Evolutionary conservation across 768 basidiomycete genomes (phyloP), one percentile per base, ranked within the genome.

Genomic region (Mrakia frigida): DNA sequence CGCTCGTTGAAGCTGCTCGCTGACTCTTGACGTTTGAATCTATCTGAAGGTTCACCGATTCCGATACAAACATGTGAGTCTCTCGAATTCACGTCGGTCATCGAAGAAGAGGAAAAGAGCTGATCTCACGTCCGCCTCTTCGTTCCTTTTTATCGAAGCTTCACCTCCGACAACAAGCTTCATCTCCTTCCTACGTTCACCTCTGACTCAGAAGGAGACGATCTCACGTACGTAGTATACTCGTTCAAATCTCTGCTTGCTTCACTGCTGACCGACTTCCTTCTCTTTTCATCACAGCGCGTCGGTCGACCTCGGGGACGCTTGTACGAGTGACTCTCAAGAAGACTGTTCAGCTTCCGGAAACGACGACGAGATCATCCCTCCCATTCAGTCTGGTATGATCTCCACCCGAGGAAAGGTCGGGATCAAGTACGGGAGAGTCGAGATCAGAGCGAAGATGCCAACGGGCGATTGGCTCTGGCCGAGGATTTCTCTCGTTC

Each of bases 101-200:
- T 28, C 3, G n/a, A 31, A 14, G 1, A 5, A 16, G 60, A 28
- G n/a, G 16, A 61, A 11, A 1, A 23, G n/a, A 61, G 43, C 60
- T 61, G 60, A 61, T 28, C 60, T 28, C 16, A 2, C 25, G 59
- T 31, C 11, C 56, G 10, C 56, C 23, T 28, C 23, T 59, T 23
- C 56, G 10, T 23, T 59, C 43, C 43, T 18, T 46, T 18, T 46
- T 7, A 18, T 46, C 43, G 43, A 7, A 63, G 61, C 6, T 63
- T 37, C 68, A 23, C 68, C 52, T 82, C 87, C 61, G 85, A 93
- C 80, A 90, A 90, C 6, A 85, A 86, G 67, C 88, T 94, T 52
- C 92, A 93, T 84, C 87, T 95, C 79, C 88, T 92, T 6, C 93
- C 93, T 11, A 94, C 93, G 3, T 86, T 94, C 69, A 94, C 92